Evolutionary conservation across 371 early-diverging fungal species (phyloP), one percentile per base, ranked within the genome.

Genomic region (Syncephalastrum sp.): DNA sequence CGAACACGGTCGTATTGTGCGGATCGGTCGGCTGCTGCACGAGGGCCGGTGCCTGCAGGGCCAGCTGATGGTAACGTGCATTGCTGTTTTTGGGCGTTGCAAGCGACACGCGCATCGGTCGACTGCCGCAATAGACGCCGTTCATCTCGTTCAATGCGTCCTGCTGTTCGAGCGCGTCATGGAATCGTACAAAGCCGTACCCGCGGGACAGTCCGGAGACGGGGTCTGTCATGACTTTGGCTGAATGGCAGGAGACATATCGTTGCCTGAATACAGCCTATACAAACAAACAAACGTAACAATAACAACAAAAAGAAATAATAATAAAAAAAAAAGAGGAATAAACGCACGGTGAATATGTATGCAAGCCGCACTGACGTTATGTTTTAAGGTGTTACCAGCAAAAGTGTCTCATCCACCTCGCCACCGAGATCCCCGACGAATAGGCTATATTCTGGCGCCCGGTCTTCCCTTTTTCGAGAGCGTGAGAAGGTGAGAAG

Each of bases 1-100:
- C 92, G 77, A 95, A 96, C 15, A 96, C 92, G 0, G 97, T 94
- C 3, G 95, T 94, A 69, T 94, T 93, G 29, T 56, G 29, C 19
- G 60, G 60, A 63, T 74, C 74, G 47, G 76, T 77, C 13, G 75
- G 83, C 46, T 79, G 76, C 33, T 74, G 70, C 54, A 65, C 77
- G 51, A 62, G 68, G 52, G 73, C 77, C 27, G 75, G 74, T 47
- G 72, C 71, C 50, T 69, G 67, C 29, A 69, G 54, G 29, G 60
- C 60, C 10, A 63, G 52, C 24, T 62, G 60, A 67, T 68, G 63
- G 49, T 61, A 60, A 61, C 63, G 66, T 48, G 65, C 60, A 48
- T 54, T 53, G 48, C 52, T 57, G 56, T 44, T 61, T 58, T 66
- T 92, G 14, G 94, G 92, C 3, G 93, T 92, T 5, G 95, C 95